These are phyloP conservation scores for Chaetomiaceae sp. DNA, from an alignment of 2,329 filamentous ascomycete genomes.

Conservation along the genomic window DNA sequence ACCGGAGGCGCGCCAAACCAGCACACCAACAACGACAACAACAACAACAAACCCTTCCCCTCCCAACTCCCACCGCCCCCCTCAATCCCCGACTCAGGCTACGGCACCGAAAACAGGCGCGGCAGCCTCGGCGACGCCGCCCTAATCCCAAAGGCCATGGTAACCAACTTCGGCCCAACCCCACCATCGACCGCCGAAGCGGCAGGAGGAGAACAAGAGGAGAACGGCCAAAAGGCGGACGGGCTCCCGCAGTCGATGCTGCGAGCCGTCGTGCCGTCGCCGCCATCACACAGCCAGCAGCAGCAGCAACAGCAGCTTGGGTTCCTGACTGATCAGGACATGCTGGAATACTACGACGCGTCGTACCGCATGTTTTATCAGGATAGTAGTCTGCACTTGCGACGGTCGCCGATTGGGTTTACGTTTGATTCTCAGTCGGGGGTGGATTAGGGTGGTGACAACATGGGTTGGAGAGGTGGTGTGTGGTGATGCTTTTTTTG, in stretches of 20 bases:
- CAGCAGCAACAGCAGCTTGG: background rate
- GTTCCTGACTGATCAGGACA: conserved; percentile 6
- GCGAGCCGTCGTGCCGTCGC: background rate
- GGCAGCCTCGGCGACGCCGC: conserved; percentile 22
- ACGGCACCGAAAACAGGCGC: conserved; percentile 20
- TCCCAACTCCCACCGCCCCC: conserved; percentile 6
- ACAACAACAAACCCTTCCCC: background rate
- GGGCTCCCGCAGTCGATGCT: background rate
- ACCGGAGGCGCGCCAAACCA: background rate
- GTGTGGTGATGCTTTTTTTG: too few relatives aligned
- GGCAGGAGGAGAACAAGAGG: background rate
- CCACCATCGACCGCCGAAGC: conserved; percentile 4
- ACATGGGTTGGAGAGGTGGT: too few relatives aligned
- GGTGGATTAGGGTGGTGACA: too few relatives aligned
- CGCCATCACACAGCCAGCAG: background rate
- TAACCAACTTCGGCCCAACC: background rate
- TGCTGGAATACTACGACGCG: conserved; percentile 2
- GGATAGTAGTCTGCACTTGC: background rate
- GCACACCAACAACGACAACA: too few relatives aligned
- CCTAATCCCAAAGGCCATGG: too few relatives aligned
- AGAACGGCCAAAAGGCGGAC: background rate
- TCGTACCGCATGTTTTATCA: background rate
- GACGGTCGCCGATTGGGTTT: conserved; percentile 3
- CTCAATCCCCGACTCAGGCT: conserved; percentile 26
- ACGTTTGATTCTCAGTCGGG: conserved; percentile 2